Conservation (phyloP, 2,329 filamentous ascomycete species). For the Metarhizium humberi region DNA sequence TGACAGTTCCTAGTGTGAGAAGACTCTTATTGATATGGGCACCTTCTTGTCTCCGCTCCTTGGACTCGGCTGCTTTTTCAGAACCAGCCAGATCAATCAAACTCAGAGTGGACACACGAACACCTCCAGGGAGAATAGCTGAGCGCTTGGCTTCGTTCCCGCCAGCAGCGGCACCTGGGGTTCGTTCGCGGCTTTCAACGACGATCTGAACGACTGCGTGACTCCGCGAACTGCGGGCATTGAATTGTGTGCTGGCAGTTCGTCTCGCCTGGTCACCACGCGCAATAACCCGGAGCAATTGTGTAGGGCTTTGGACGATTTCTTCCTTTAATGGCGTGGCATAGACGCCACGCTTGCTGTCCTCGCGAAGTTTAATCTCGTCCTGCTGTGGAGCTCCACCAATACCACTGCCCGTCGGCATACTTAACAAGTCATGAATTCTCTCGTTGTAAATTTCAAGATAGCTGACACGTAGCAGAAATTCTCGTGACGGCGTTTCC, state of each 20-base stretch:
- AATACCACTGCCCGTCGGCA: slow-evolving; percentile 49
- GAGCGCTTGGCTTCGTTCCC: slow-evolving; percentile 49
- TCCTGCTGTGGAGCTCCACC: slow-evolving; percentile 57
- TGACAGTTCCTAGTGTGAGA: slow-evolving; percentile 89
- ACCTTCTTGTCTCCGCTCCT: slow-evolving; percentile 87
- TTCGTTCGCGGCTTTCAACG: slow-evolving; percentile 87
- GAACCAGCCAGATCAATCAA: slow-evolving; percentile 95
- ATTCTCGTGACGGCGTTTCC: slow-evolving; percentile 90
- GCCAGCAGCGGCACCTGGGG: slow-evolving; percentile 43
- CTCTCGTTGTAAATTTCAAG: slow-evolving; percentile 98
- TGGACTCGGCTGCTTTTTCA: slow-evolving; percentile 89
- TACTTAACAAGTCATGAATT: slow-evolving; percentile 86
- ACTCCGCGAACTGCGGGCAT: slow-evolving; percentile 90
- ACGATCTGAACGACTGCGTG: slow-evolving; percentile 98
- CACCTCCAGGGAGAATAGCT: slow-evolving; percentile 70
- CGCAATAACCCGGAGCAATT: slow-evolving; percentile 88
- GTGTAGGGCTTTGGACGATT: slow-evolving; percentile 95
- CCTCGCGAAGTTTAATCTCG: slow-evolving; percentile 94
- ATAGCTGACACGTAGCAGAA: slow-evolving; percentile 91
- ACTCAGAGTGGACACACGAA: slow-evolving; percentile 89
- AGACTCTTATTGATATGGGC: slow-evolving; percentile 98
- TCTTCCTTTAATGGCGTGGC: slow-evolving; percentile 94
- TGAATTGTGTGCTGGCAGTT: slow-evolving; percentile 94
- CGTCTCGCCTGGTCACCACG: slow-evolving; percentile 84
- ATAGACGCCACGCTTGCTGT: slow-evolving; percentile 93